phyloP scores from a whole-genome alignment of 2,329 filamentous ascomycete species.

The Metarhizium rileyi region DNA sequence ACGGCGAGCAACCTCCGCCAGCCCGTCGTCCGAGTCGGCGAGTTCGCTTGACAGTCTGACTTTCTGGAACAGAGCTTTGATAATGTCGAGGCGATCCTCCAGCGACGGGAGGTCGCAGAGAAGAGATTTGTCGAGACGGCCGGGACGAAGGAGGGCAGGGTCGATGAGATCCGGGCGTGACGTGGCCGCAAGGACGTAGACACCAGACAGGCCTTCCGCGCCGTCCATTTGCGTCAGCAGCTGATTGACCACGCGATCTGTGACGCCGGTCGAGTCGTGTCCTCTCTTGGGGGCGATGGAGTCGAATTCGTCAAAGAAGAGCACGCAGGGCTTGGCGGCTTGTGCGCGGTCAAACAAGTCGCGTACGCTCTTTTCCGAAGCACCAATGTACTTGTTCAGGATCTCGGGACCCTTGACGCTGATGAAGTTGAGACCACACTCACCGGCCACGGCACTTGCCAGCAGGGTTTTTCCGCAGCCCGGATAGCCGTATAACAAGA shows the following conservation, averaged over 20 bases:
- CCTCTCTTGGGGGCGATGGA: conserved; percentile 95
- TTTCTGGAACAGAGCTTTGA: conserved; percentile 73
- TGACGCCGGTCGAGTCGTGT: conserved; percentile 96
- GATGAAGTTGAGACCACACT: conserved; percentile 97
- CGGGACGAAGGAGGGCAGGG: conserved; percentile 81
- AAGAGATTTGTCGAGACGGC: conserved; percentile 85
- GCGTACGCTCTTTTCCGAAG: conserved; percentile 89
- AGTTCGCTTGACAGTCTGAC: conserved; percentile 64
- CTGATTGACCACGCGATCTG: conserved; percentile 96
- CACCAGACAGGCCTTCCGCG: conserved; percentile 85
- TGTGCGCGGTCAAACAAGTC: conserved; percentile 90
- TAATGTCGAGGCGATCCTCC: conserved; percentile 80
- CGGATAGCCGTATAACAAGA: conserved; percentile 88
- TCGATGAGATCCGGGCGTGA: conserved; percentile 91
- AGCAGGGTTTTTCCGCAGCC: conserved; percentile 95
- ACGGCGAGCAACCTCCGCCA: conserved; percentile 64
- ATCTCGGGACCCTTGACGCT: conserved; percentile 97
- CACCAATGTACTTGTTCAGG: conserved; percentile 97
- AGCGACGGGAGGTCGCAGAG: conserved; percentile 79
- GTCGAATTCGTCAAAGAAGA: conserved; percentile 99
- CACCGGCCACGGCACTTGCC: conserved; percentile 91
- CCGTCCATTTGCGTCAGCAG: conserved; percentile 98
- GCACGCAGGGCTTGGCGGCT: conserved; percentile 82
- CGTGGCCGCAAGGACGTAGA: conserved; percentile 93
- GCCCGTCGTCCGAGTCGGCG: conserved; percentile 39